Base-by-base conservation (phyloP, 805 yeast genomes). In the Alloascoidea hylecoeti region DNA sequence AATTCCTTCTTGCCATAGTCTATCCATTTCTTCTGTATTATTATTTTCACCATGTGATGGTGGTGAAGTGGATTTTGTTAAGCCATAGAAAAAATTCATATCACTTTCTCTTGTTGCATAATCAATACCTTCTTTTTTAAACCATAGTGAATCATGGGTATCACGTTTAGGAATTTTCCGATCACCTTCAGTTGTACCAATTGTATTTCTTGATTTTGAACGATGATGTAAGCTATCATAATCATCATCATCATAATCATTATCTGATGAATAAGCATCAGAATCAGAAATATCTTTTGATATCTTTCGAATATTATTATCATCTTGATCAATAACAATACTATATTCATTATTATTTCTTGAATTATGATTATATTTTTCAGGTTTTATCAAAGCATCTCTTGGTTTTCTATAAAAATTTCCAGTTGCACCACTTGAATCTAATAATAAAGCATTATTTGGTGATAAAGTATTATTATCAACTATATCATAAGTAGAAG, bases 321-420 rank as follows among this genome's bases (percentile, higher is more conserved):
- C 9, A 23, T 9, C 30, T 23, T 9, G 30, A n/a, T n/a, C n/a
- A 9, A n/a, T 9, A n/a, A 23, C 30, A 9, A 9, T n/a, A 23
- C n/a, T n/a, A 9, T 23, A 9, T 9, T 23, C 30, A n/a, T 23
- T n/a, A 23, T 23, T n/a, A 23, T 9, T 23, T 23, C 13, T 23
- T 9, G 30, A 23, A n/a, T 9, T 23, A 9, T 9, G 30, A n/a
- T 23, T n/a, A 23, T 9, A 23, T n/a, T 23, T n/a, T 23, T 23
- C 30, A 9, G 30, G 30, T 23, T 23, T 23, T 23, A 23, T 9
- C n/a, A 23, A 23, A 23, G 30, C 30, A 9, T 23, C 30, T 23
- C 30, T 23, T 9, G 30, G 30, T n/a, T 23, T 23, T 23, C 30
- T 23, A 23, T 23, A 23, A 23, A 23, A 23, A n/a, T 23, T 23